These are phyloP conservation scores for Dactylellina cionopaga DNA, from an alignment of 2,329 filamentous ascomycete species.

Conservation along the genomic window DNA sequence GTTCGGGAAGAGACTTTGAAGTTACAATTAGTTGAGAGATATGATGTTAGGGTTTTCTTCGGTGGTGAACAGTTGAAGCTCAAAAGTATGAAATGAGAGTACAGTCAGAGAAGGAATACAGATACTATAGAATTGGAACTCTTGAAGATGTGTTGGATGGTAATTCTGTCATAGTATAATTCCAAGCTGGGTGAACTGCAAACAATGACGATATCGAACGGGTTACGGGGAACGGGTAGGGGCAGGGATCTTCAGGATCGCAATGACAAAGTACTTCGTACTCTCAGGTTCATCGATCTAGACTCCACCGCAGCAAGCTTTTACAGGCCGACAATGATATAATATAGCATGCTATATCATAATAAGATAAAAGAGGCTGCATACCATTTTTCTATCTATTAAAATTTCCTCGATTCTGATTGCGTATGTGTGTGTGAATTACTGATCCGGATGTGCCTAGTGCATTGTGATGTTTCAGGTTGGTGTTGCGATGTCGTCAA, in stretches of 20 bases:
- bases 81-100: constrained; percentile 14
- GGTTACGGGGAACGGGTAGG: background rate
- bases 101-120: background rate
- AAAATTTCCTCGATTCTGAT: constrained; percentile 9
- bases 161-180: background rate
- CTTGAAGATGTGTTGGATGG: background rate
- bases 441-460: constrained; percentile 17
- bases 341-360: background rate
- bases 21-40: background rate
- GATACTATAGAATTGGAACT: background rate
- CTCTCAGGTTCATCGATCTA: background rate
- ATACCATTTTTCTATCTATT: background rate
- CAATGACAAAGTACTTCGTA: background rate
- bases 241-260: background rate
- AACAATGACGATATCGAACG: constrained; percentile 31
- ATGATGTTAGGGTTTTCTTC: background rate
- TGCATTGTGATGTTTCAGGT: constrained; percentile 11
- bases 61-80: constrained; percentile 10
- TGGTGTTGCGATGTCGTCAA: constrained; percentile 11
- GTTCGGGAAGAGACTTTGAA: background rate
- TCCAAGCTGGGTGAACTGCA: no score
- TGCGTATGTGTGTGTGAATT: constrained; percentile 25
- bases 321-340: background rate
- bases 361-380: no score
- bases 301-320: background rate